Conservation (phyloP, 768 basidiomycete genomes). For the Cytidiella melzeri region DNA sequence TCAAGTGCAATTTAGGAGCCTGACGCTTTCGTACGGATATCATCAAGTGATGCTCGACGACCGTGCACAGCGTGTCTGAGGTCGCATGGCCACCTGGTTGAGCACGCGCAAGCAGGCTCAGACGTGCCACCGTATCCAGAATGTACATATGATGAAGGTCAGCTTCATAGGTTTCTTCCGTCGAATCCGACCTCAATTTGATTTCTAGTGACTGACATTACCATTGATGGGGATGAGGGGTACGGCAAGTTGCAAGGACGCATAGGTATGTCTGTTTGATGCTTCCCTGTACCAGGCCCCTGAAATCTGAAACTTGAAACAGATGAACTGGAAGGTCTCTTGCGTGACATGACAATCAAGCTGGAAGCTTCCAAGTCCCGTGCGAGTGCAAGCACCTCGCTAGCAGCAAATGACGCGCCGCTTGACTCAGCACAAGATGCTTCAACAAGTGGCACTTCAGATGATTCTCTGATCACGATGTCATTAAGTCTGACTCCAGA, state of each 20-base stretch:
- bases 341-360: slow-evolving; percentile 47
- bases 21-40: neutral
- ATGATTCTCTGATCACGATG: too few relatives aligned
- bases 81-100: slow-evolving; percentile 12
- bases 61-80: slow-evolving; percentile 12
- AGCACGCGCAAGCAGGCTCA: slow-evolving; percentile 7
- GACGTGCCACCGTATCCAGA: slow-evolving; percentile 9
- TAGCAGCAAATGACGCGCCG: too few relatives aligned
- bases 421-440: too few relatives aligned
- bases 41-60: slow-evolving; percentile 24
- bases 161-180: neutral
- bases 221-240: neutral
- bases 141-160: slow-evolving; percentile 12
- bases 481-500: too few relatives aligned
- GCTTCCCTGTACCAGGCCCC: neutral
- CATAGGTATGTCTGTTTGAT: slow-evolving; percentile 53
- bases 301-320: neutral
- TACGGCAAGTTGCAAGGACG: slow-evolving; percentile 62
- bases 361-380: neutral
- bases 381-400: neutral
- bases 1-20: neutral
- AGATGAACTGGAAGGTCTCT: slow-evolving; percentile 64
- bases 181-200: neutral
- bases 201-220: too few relatives aligned
- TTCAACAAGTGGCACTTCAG: too few relatives aligned